Conservation (phyloP, 306 rosid species). For the Castanea mollissima region DNA sequence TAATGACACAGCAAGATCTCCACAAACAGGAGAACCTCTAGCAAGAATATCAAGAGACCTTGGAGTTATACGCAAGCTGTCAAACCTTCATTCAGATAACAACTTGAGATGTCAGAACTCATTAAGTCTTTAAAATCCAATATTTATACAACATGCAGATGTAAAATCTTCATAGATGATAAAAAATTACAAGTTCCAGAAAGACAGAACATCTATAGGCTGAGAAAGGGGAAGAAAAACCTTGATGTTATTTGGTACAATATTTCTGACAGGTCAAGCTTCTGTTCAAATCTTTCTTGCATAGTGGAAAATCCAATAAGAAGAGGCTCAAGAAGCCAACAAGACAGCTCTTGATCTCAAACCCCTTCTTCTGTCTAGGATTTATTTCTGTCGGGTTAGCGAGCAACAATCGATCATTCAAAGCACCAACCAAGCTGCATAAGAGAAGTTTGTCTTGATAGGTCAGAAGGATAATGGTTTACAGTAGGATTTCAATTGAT, state of each 20-base stretch:
- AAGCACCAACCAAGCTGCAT: slow-evolving; percentile 85
- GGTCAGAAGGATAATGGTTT: slow-evolving; percentile 28
- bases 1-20: slow-evolving; percentile 96
- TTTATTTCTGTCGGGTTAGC: slow-evolving; percentile 83
- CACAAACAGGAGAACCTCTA: slow-evolving; percentile 97
- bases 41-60: slow-evolving; percentile 95
- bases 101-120: slow-evolving; percentile 29
- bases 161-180: not conserved
- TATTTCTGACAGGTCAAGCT: slow-evolving; percentile 93
- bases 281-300: slow-evolving; percentile 94
- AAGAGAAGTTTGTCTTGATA: slow-evolving; percentile 24
- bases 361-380: slow-evolving; percentile 79
- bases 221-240: slow-evolving; percentile 38
- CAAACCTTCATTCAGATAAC: slow-evolving; percentile 71
- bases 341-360: slow-evolving; percentile 94
- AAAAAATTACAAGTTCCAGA: not conserved
- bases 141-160: slow-evolving; percentile 1
- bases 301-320: slow-evolving; percentile 95
- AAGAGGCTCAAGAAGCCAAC: slow-evolving; percentile 98
- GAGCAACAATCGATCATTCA: slow-evolving; percentile 85
- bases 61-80: slow-evolving; percentile 96
- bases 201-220: not conserved
- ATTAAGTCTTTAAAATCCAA: slow-evolving; percentile 15
- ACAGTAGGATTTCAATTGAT: not conserved
- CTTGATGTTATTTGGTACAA: slow-evolving; percentile 96